Conservation (phyloP, 2,329 filamentous ascomycete genomes). For the Sclerotinia sclerotiorum region DNA sequence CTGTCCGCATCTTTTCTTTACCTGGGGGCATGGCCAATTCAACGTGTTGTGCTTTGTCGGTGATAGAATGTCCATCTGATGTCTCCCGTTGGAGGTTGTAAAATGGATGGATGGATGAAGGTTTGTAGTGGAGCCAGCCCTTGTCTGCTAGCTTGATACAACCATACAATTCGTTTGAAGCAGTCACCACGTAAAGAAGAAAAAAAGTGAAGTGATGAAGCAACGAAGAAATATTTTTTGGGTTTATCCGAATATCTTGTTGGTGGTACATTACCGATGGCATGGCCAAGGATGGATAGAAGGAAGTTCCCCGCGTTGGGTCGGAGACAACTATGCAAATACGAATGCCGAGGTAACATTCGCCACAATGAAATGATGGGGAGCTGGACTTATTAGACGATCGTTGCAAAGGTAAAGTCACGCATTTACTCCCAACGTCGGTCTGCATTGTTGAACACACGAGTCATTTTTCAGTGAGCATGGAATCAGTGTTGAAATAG, state of each 20-base stretch:
- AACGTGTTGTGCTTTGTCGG: neutral
- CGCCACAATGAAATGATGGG: slow-evolving; percentile 12
- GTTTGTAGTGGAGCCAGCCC: neutral
- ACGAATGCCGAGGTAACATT: slow-evolving; percentile 8
- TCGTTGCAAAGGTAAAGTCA: neutral
- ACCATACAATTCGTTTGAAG: neutral
- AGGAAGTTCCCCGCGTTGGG: neutral
- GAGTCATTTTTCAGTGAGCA: neutral
- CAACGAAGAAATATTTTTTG: no score
- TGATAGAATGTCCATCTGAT: neutral
- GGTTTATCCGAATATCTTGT: neutral
- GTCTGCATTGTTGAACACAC: neutral
- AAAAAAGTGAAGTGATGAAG: neutral
- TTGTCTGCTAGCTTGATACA: neutral
- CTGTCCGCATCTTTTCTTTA: neutral
- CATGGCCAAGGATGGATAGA: neutral
- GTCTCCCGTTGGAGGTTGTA: neutral
- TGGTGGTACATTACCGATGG: neutral
- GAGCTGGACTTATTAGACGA: neutral
- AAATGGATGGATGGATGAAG: neutral
- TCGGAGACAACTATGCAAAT: neutral
- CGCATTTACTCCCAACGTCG: slow-evolving; percentile 1
- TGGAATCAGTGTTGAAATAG: no score
- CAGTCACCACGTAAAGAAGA: neutral
- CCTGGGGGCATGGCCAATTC: neutral